phyloP scores from a whole-genome alignment of 2,329 filamentous ascomycete species.

The Exophiala sp. region DNA sequence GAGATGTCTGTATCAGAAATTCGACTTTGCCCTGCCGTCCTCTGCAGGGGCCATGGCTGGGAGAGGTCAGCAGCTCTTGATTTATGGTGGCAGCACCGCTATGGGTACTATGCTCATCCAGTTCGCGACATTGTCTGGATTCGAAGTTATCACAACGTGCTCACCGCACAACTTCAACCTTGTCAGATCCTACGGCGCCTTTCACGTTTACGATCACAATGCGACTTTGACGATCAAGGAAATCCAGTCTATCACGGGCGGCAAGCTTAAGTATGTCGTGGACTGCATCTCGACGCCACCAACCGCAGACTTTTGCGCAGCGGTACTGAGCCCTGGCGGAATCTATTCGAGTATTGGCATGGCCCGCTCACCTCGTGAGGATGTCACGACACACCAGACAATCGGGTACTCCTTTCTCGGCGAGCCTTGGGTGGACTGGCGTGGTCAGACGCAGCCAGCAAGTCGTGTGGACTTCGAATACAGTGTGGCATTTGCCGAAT shows the following conservation, averaged over 20 bases:
- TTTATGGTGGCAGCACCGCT: constrained; percentile 40
- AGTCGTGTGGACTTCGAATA: neutral
- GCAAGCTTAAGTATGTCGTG: neutral
- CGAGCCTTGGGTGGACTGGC: neutral
- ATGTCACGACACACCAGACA: neutral
- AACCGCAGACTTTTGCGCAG: neutral
- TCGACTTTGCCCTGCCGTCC: constrained; percentile 23
- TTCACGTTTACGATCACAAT: neutral
- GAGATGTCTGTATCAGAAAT: constrained; percentile 38
- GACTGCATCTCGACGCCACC: neutral
- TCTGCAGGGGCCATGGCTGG: constrained; percentile 20
- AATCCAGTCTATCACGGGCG: neutral
- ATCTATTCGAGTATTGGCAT: neutral
- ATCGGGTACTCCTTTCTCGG: neutral
- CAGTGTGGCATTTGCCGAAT: neutral
- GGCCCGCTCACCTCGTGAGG: neutral
- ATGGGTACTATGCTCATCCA: constrained; percentile 39
- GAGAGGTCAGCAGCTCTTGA: constrained; percentile 30
- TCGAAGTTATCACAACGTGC: constrained; percentile 40
- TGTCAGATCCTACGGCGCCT: constrained; percentile 43
- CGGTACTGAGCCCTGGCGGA: neutral
- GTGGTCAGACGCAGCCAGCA: neutral
- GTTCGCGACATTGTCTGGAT: constrained; percentile 38
- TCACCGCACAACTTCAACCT: constrained; percentile 44
- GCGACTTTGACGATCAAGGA: neutral